These are phyloP conservation scores for Boletus bicolor DNA, from an alignment of 768 basidiomycete species.

Conservation along the genomic window DNA sequence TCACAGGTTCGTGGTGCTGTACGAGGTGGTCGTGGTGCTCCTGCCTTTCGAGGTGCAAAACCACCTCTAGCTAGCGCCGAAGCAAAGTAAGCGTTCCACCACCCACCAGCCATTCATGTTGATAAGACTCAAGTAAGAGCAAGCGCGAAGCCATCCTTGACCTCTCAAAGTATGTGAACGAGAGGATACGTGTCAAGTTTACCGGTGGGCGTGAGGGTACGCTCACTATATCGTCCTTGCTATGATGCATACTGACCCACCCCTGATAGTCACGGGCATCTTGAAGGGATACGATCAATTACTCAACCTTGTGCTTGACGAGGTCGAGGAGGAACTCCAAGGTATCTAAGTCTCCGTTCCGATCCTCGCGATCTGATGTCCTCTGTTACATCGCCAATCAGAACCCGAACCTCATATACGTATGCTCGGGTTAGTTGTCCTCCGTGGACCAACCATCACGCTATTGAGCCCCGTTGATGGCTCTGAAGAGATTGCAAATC, in stretches of 20 bases:
- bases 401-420: constrained; percentile 65
- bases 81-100: constrained; percentile 24
- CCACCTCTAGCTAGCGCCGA: constrained; percentile 18
- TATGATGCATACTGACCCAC: not conserved
- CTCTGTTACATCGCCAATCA: constrained; percentile 25
- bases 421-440: constrained; percentile 78
- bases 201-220: constrained; percentile 95
- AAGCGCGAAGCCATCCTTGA: constrained; percentile 95
- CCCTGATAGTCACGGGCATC: constrained; percentile 71
- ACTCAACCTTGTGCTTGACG: constrained; percentile 94
- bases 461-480: constrained; percentile 94
- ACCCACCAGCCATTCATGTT: constrained; percentile 18
- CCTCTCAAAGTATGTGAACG: constrained; percentile 90
- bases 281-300: constrained; percentile 97
- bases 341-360: constrained; percentile 40
- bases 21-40: constrained; percentile 45
- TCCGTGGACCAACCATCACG: constrained; percentile 92
- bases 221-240: not conserved
- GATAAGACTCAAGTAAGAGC: constrained; percentile 34
- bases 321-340: constrained; percentile 80
- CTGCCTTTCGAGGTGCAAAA: constrained; percentile 25
- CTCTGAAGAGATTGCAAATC: constrained; percentile 90
- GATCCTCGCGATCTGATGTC: constrained; percentile 12
- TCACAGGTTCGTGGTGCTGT: constrained; percentile 57
- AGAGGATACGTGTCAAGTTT: constrained; percentile 92